phyloP scores from a whole-genome alignment of 2,329 filamentous ascomycete genomes.

The Lachnellula occidentalis region DNA sequence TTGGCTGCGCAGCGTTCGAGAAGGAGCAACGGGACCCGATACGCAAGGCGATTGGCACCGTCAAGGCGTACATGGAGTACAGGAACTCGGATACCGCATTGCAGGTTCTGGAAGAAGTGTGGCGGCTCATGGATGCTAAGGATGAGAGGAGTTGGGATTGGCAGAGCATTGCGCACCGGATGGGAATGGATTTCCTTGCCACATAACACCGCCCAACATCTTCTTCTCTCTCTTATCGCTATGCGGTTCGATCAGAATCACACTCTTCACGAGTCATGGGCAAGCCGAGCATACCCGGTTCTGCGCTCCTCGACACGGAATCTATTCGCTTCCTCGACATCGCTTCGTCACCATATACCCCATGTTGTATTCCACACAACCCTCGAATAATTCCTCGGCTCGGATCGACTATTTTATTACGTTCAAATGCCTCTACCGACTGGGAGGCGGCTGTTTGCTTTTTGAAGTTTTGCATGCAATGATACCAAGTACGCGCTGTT shows the following conservation, averaged over 20 bases:
- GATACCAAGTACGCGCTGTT: neutral
- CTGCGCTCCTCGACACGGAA: neutral
- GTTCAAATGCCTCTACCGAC: neutral
- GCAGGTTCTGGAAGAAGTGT: conserved; percentile 52
- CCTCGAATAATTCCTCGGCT: neutral
- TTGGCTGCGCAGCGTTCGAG: conserved; percentile 56
- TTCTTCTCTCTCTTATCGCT: neutral
- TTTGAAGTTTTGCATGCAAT: neutral
- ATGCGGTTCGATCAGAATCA: neutral
- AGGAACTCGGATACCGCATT: conserved; percentile 50
- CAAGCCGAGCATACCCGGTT: neutral
- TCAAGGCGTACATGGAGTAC: conserved; percentile 55
- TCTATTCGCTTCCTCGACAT: neutral
- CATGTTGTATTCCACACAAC: neutral
- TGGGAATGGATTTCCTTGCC: conserved; percentile 50
- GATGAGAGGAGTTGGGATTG: conserved; percentile 60
- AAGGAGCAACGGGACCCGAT: conserved; percentile 47
- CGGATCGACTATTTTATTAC: neutral
- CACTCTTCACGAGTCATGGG: neutral
- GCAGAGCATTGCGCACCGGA: conserved; percentile 49
- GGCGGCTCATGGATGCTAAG: conserved; percentile 52
- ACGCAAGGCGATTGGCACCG: conserved; percentile 42
- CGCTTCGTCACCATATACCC: neutral
- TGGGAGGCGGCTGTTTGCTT: neutral
- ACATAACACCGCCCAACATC: conserved; percentile 18